These are phyloP conservation scores for Dianthus caryophyllus DNA, from an alignment of 148 eudicot species.

Conservation along the genomic window DNA sequence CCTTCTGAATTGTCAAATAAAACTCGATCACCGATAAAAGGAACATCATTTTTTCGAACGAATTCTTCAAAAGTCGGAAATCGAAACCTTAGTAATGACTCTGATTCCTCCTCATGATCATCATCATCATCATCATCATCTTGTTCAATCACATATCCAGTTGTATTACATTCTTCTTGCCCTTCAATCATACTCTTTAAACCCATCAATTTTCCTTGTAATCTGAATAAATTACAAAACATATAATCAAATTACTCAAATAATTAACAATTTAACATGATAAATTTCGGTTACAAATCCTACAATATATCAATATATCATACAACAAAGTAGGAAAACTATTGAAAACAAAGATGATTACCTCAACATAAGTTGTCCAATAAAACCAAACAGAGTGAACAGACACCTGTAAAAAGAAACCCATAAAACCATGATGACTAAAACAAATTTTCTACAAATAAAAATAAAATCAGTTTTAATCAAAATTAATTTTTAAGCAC, in stretches of 20 bases:
- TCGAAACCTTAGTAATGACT: constrained; percentile 48
- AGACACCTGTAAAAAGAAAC: constrained; percentile 34
- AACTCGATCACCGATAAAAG: constrained; percentile 6
- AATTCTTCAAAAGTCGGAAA: constrained; percentile 76
- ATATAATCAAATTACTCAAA: constrained; percentile 16
- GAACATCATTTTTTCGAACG: constrained; percentile 21
- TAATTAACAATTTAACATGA: background rate
- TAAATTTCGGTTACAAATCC: too few relatives aligned
- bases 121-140: too few relatives aligned
- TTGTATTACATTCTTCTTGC: constrained; percentile 5
- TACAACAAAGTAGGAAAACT: too few relatives aligned
- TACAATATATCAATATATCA: too few relatives aligned
- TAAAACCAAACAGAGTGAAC: constrained; percentile 43
- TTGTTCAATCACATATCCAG: constrained; percentile 7
- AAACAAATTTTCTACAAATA: constrained; percentile 30
- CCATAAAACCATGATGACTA: constrained; percentile 30
- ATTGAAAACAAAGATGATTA: constrained; percentile 24
- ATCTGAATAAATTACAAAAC: constrained; percentile 17
- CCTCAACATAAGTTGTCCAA: constrained; percentile 48
- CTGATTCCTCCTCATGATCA: constrained; percentile 31
- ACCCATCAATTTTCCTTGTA: constrained; percentile 8
- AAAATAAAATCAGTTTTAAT: constrained; percentile 29
- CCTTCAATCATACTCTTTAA: constrained; percentile 2
- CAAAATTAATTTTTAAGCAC: constrained; percentile 15
- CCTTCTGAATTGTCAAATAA: constrained; percentile 21